Evolutionary conservation across 768 basidiomycete species (phyloP), one percentile per base, ranked within the genome.

Genomic region (Neoboletus subvelutipes): DNA sequence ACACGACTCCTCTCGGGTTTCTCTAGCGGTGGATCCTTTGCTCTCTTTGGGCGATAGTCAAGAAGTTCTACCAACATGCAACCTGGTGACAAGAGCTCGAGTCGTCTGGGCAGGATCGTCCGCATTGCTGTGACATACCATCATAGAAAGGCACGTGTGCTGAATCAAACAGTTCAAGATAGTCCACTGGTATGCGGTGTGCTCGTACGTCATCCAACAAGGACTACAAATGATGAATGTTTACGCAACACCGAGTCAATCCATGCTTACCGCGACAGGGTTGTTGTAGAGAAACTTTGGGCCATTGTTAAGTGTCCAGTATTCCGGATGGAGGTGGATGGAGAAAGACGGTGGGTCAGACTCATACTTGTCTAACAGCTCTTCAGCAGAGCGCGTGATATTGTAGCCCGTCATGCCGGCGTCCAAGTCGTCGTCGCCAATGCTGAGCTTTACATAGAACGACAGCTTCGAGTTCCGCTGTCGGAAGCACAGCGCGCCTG

Each of bases 11-110:
- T 76, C 59, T 85, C 81, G 2, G 86, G 83, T 59, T 78, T 81
- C 63, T 81, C 83, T 15, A 81, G 78, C 0, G 76, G 67, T n/a
- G 80, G 76, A 34, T 90, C 86, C 55, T 81, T 84, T 52, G 67
- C 70, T 66, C 75, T 79, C 53, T 80, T 78, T 8, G 85, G 83
- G 11, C 90, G 80, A 65, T 89, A 88, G 67, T 94, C 90, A 36
- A 88, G 76, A 26, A 93, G 78, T 67, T 94, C 91, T 2, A 92
- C 92, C 56, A 94, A 80, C 81, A 94, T 84, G 64, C 90, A 91
- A 37, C 92, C 92, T 94, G 51, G 6, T 28, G 36, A 43, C 53
- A 50, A 50, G 41, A 39, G 50, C 39, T 26, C 40, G 29, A 56
- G 42, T 56, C 50, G 28, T 47, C 18, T n/a, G 17, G 40, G 36